Evolutionary conservation across 2,329 filamentous ascomycete genomes (phyloP).

Genomic region (Cordyceps cateniannulata): DNA sequence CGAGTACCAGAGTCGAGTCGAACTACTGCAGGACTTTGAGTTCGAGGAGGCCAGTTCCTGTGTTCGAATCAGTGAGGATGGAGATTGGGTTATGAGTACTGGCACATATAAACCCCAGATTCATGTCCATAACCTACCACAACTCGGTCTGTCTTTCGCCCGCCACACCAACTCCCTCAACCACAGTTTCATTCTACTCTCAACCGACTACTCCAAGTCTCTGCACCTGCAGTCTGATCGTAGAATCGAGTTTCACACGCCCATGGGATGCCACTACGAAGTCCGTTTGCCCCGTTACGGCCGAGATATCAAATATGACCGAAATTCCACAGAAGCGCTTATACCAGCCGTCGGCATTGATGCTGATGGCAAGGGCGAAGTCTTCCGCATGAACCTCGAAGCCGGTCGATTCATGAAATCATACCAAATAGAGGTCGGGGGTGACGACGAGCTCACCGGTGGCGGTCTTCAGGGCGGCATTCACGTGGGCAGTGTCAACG

Average conservation of each 20-base stretch:
- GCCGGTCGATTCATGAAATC: conserved; percentile 89
- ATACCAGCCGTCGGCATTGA: conserved; percentile 85
- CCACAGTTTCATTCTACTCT: conserved; percentile 82
- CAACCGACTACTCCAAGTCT: conserved; percentile 88
- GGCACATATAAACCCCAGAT: conserved; percentile 67
- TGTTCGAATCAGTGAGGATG: conserved; percentile 86
- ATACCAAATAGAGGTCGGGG: conserved; percentile 84
- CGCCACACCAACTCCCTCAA: conserved; percentile 90
- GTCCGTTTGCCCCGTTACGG: conserved; percentile 91
- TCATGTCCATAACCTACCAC: conserved; percentile 89
- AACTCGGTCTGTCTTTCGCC: conserved; percentile 87
- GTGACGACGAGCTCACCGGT: conserved; percentile 67
- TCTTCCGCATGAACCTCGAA: conserved; percentile 88
- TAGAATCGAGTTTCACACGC: conserved; percentile 87
- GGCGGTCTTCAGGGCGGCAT: conserved; percentile 82
- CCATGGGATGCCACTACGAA: conserved; percentile 78
- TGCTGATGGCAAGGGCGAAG: conserved; percentile 78
- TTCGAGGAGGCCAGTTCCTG: conserved; percentile 94
- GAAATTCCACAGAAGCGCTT: conserved; percentile 73
- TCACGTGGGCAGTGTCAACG: conserved; percentile 78
- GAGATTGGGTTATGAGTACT: conserved; percentile 94
- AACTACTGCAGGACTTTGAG: conserved; percentile 94
- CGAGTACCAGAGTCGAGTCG: conserved; percentile 89
- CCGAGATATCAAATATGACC: conserved; percentile 80
- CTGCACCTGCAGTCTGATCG: conserved; percentile 90